Evolutionary conservation across 306 rosid species (phyloP), one percentile per base, ranked within the genome.

Genomic region (Macrotyloma uniflorum): DNA sequence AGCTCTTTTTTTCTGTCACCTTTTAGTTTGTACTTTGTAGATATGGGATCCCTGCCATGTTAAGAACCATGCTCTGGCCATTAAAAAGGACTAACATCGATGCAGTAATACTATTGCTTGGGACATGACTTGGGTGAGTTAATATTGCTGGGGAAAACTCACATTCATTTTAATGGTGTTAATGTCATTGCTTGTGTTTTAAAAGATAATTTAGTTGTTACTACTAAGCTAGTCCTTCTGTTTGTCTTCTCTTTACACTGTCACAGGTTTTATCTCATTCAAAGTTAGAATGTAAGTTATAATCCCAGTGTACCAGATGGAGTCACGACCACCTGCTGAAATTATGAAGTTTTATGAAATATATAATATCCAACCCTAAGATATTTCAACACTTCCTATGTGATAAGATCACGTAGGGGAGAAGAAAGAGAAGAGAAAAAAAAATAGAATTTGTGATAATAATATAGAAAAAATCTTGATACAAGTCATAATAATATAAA

Each of bases 281-380:
- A 51, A 87, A 94, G 98, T 84, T 94, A 83, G 93, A n/a, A n/a
- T n/a, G n/a, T n/a, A n/a, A n/a, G n/a, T 81, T 94, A 94, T 77
- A 94, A 94, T 89, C 96, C 98, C 82, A 85, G 90, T 75, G 97
- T 97, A 74, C 89, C 96, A 63, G 96, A 94, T 84, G 97, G 98
- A 80, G 98, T 92, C 82, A 84, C 86, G 82, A 94, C 88, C 68
- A n/a, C 82, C 92, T 75, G 88, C 92, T 26, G 98, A 94, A 87
- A 86, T 94, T 82, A 85, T 94, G 23, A 94, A 94, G 80, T 94
- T 94, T 79, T 89, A 90, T 55, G 98, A 97, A 71, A 94, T n/a
- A n/a, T n/a, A n/a, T n/a, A n/a, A n/a, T n/a, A n/a, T n/a, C n/a
- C n/a, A n/a, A n/a, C n/a, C n/a, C n/a, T n/a, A n/a, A n/a, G n/a